Base-by-base conservation (phyloP, 139 green algal genomes). In the Gonium pectorale region DNA sequence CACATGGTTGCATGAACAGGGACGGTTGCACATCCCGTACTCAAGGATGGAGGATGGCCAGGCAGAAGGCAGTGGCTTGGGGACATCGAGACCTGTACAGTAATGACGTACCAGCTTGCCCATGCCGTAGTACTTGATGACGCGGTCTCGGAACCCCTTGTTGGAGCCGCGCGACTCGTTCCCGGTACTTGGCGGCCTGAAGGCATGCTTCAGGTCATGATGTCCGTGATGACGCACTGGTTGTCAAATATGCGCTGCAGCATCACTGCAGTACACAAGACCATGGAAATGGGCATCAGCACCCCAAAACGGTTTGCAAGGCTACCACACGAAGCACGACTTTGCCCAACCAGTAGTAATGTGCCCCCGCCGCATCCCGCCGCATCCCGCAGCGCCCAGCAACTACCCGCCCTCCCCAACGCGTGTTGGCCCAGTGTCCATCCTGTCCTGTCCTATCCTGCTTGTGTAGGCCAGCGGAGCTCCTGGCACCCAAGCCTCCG, bases 201-300 rank as follows among this genome's bases (percentile, higher is more conserved):
- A 46, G 33, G 33, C 29, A 2, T 35, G 33, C 63, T 70, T 70
- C 33, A 70, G 63, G 33, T 70, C 19, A 46, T 27, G 6, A 44
- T 27, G 7, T 35, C 11, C 33, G 15, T 37, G 5, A 46, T 46
- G 63, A 46, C 9, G 11, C 11, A 6, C 63, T 46, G 33, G 11
- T 46, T 44, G 33, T 6, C 33, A 7, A n/a, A 35, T 2, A 70
- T 70, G 63, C 21, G 27, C 11, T 46, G 7, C 11, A 70, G 35
- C 35, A 46, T 3, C 9, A 46, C 63, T 70, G 63, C 63, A 29
- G 27, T 9, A 70, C 63, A 19, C 2, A 46, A 46, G 13, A 46
- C 63, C 56, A n/a, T n/a, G 56, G 56, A 64, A 64, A 64, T 64
- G 56, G 56, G 56, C 56, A n/a, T 64, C 56, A 64, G 24, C 56